phyloP scores from a whole-genome alignment of 345 rosid genomes.

The Luvunga scandens region DNA sequence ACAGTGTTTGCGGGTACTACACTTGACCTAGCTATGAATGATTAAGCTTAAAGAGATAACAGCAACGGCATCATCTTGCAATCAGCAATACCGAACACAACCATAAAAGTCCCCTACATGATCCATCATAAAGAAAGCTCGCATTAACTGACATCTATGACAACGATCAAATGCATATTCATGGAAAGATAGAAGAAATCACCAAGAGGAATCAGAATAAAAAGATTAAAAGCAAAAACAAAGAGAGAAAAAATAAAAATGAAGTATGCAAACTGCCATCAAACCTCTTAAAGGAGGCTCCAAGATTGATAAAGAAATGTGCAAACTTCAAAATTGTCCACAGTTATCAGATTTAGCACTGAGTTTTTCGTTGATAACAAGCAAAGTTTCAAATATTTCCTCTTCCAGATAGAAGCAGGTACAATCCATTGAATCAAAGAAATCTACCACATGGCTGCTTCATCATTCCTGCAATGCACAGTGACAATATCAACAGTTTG shows the following conservation, averaged over 20 bases:
- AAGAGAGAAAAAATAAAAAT: not conserved
- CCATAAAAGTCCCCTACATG: constrained; percentile 3
- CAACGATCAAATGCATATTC: not conserved
- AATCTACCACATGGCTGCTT: not conserved
- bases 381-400: constrained; percentile 1
- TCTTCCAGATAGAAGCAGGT: constrained; percentile 1
- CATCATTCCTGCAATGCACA: constrained; percentile 14
- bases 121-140: constrained; percentile 3
- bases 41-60: constrained; percentile 4
- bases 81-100: constrained; percentile 8
- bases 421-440: not conserved
- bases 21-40: not conserved
- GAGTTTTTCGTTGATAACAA: not conserved
- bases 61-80: constrained; percentile 14
- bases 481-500: constrained; percentile 1
- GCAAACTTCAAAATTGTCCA: constrained; percentile 1
- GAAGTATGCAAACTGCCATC: not conserved
- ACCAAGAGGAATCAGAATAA: not conserved
- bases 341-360: not conserved
- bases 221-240: not conserved
- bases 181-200: not conserved
- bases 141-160: not conserved
- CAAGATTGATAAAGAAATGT: not conserved
- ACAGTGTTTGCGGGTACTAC: not conserved
- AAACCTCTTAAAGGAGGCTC: not conserved